Percentiles rank a stretch among this genome's conserved stretches.
Conservation (phyloP, 75 land plant genomes). For the Cryptomeria japonica region DNA sequence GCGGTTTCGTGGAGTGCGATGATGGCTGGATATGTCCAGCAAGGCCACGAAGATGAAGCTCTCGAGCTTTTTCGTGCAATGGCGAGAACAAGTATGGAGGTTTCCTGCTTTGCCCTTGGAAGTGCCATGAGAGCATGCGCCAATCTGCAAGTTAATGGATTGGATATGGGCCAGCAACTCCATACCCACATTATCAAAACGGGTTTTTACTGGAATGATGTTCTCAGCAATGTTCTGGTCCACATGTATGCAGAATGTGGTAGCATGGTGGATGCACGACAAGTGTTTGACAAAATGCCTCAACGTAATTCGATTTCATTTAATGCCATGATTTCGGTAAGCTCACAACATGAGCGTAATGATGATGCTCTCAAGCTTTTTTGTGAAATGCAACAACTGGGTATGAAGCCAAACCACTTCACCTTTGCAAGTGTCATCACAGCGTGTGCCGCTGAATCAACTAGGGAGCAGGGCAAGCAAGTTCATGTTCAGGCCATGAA, state of each 20-base stretch:
- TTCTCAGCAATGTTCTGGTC: slow-evolving; percentile 70
- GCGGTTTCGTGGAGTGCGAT: slow-evolving; percentile 75
- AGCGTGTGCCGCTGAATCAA: slow-evolving; percentile 49
- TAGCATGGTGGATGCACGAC: no score
- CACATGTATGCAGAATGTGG: slow-evolving; percentile 64
- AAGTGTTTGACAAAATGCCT: slow-evolving; percentile 22
- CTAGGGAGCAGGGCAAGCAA: slow-evolving; percentile 37
- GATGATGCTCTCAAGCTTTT: slow-evolving; percentile 45
- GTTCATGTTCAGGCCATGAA: slow-evolving; percentile 43
- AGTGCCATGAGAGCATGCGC: slow-evolving; percentile 64
- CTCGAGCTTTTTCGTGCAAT: slow-evolving; percentile 51
- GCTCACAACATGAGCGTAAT: slow-evolving; percentile 23
- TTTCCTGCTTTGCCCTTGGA: slow-evolving; percentile 55
- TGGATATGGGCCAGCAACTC: slow-evolving; percentile 39
- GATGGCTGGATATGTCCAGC: slow-evolving; percentile 68
- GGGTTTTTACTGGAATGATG: slow-evolving; percentile 30
- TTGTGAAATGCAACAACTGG: slow-evolving; percentile 31
- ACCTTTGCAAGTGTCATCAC: slow-evolving; percentile 53
- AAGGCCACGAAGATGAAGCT: slow-evolving; percentile 26
- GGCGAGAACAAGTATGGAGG: slow-evolving; percentile 45
- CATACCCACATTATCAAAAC: slow-evolving; percentile 60
- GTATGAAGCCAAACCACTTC: slow-evolving; percentile 44
- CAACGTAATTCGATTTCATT: slow-evolving; percentile 43
- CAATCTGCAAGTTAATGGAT: slow-evolving; percentile 12
- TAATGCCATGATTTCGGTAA: slow-evolving; percentile 65